Evolutionary conservation across 2,329 filamentous ascomycete species (phyloP).

Genomic region (Chrysoporthe austroafricana): DNA sequence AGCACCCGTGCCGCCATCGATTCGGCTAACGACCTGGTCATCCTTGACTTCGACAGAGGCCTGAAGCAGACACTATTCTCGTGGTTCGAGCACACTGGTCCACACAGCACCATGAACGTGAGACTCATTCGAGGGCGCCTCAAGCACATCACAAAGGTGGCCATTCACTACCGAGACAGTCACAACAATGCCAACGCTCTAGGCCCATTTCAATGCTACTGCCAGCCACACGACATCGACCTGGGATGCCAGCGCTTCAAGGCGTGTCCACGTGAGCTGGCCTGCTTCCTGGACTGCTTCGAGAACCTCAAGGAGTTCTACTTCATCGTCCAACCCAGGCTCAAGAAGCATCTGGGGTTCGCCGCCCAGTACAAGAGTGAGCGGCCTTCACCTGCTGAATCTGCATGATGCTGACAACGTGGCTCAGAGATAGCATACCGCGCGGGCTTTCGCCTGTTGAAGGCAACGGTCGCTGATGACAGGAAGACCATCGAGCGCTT

Average conservation of each 20-base stretch:
- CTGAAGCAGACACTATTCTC: constrained; percentile 8
- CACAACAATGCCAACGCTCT: not conserved
- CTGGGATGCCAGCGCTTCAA: not conserved
- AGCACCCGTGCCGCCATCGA: constrained; percentile 14
- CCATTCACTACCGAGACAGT: constrained; percentile 15
- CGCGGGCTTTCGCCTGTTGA: not conserved
- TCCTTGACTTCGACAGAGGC: constrained; percentile 29
- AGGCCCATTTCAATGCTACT: constrained; percentile 23
- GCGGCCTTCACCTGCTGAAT: not conserved
- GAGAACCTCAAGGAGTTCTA: constrained; percentile 36
- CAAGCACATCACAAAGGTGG: constrained; percentile 18
- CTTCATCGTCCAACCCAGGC: constrained; percentile 33
- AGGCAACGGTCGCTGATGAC: too few relatives aligned
- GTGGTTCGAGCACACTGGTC: constrained; percentile 15
- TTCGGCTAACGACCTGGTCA: constrained; percentile 29
- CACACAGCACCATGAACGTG: not conserved
- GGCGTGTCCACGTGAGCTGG: constrained; percentile 32
- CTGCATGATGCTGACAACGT: not conserved
- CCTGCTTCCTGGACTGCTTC: constrained; percentile 35
- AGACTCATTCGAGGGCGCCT: constrained; percentile 6
- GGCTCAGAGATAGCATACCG: not conserved
- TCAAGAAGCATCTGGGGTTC: not conserved
- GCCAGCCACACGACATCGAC: not conserved
- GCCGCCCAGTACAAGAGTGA: constrained; percentile 4
- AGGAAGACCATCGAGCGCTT: not conserved